A percentile compares a stretch with the other conserved stretches of the same genome.
These are phyloP conservation scores for Neotropicomus parvogracilis DNA, from an alignment of 1,284 basidiomycete genomes.

Conservation along the genomic window DNA sequence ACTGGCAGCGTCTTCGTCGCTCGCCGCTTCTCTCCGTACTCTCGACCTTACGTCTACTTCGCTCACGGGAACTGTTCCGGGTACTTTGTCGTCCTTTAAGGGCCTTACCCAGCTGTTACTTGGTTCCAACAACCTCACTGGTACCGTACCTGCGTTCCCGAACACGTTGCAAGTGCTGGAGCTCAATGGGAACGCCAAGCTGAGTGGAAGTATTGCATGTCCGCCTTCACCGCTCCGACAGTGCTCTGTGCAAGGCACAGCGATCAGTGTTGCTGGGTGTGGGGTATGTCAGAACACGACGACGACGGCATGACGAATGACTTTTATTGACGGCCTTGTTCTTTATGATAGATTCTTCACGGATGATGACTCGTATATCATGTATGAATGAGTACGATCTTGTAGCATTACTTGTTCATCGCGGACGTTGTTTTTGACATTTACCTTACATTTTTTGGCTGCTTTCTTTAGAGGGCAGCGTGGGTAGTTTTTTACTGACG, in stretches of 20 bases:
- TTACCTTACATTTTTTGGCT: not conserved
- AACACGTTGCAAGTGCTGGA: conserved; percentile 30
- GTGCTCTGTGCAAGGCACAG: conserved; percentile 24
- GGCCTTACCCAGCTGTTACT: conserved; percentile 34
- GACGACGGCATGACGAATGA: not conserved
- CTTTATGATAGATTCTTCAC: conserved; percentile 5
- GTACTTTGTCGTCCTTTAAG: conserved; percentile 24
- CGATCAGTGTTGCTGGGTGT: conserved; percentile 22
- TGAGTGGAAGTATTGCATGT: conserved; percentile 27
- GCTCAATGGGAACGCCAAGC: conserved; percentile 30
- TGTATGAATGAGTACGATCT: conserved; percentile 1
- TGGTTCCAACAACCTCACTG: conserved; percentile 33
- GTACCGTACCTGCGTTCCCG: conserved; percentile 32
- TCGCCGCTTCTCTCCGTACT: conserved; percentile 37
- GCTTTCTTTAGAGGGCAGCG: not conserved
- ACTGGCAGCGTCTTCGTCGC: conserved; percentile 34
- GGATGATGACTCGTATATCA: conserved; percentile 4
- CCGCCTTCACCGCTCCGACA: conserved; percentile 13
- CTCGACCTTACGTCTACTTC: conserved; percentile 38
- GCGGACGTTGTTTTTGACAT: not conserved
- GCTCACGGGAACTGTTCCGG: conserved; percentile 33
- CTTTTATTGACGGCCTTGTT: conserved; percentile 5
- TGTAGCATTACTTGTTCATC: conserved; percentile 19
- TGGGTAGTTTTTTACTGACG: not conserved
- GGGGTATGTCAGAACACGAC: conserved; percentile 23